Conservation (phyloP, 2,329 filamentous ascomycete genomes). For the Botrytis sinoallii region DNA sequence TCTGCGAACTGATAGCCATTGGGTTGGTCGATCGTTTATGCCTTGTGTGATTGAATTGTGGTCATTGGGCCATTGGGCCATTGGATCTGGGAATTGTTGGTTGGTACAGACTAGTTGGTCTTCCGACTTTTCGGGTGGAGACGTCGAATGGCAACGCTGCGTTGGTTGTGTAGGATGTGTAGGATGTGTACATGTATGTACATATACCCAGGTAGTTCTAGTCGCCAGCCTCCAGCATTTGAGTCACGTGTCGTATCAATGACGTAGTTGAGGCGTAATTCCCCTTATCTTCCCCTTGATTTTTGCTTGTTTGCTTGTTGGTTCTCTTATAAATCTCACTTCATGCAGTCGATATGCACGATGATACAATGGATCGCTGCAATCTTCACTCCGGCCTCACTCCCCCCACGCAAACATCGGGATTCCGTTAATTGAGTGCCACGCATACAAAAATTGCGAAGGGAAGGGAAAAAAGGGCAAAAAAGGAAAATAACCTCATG, state of each 20-base stretch:
- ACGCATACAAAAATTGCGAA: constrained; percentile 7
- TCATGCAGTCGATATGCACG: neutral
- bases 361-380: neutral
- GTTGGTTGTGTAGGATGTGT: neutral
- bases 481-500: constrained; percentile 4
- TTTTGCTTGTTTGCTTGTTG: neutral
- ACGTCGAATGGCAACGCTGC: neutral
- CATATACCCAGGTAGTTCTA: neutral
- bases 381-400: neutral
- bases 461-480: neutral
- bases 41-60: neutral
- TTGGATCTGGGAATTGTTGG: neutral
- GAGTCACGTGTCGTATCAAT: neutral
- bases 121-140: neutral
- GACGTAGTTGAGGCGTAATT: constrained; percentile 2
- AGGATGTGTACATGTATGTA: no score
- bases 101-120: neutral
- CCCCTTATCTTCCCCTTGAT: neutral
- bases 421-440: neutral
- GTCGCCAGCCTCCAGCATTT: neutral
- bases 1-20: neutral
- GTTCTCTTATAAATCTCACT: neutral
- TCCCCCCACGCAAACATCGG: neutral
- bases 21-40: neutral
- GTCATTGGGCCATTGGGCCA: neutral